Percentiles rank a stretch among this genome's conserved stretches.
phyloP scores from a whole-genome alignment of 768 basidiomycete genomes.

The Coprinellus aureogranulatus region DNA sequence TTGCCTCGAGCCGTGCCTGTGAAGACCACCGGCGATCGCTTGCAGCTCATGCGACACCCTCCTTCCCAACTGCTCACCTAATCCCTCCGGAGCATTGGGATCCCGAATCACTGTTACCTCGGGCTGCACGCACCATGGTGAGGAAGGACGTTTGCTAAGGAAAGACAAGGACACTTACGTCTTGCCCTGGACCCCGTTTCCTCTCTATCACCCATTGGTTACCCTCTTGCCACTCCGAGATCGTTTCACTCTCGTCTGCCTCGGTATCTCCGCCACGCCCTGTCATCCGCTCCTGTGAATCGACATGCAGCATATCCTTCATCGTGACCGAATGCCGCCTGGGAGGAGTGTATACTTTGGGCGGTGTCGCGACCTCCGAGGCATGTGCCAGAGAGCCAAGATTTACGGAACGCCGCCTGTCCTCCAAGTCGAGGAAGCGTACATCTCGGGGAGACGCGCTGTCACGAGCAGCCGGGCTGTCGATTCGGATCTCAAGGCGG shows the following conservation, averaged over 20 bases:
- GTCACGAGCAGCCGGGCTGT: no score
- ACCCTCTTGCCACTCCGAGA: slow-evolving; percentile 27
- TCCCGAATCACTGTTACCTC: slow-evolving; percentile 63
- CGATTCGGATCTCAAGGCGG: neutral
- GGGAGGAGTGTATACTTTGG: neutral
- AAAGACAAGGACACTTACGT: slow-evolving; percentile 22
- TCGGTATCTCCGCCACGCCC: slow-evolving; percentile 16
- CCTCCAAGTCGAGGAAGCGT: neutral
- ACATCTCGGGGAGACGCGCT: no score
- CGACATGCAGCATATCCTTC: neutral
- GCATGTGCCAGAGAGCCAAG: no score
- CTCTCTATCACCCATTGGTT: slow-evolving; percentile 26
- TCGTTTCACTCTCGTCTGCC: slow-evolving; percentile 8
- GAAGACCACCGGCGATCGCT: slow-evolving; percentile 24
- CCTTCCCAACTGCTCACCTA: slow-evolving; percentile 19
- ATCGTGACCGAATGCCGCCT: neutral
- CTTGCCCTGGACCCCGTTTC: slow-evolving; percentile 21
- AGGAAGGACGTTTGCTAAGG: neutral
- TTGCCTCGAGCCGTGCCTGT: no score
- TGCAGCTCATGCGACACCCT: slow-evolving; percentile 18
- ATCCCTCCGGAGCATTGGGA: slow-evolving; percentile 14
- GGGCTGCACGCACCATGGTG: slow-evolving; percentile 42
- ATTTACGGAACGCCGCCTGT: neutral
- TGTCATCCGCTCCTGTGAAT: slow-evolving; percentile 14
- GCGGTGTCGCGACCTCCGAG: neutral